phyloP scores from a whole-genome alignment of 768 basidiomycete species.

The Amanita exitialis region DNA sequence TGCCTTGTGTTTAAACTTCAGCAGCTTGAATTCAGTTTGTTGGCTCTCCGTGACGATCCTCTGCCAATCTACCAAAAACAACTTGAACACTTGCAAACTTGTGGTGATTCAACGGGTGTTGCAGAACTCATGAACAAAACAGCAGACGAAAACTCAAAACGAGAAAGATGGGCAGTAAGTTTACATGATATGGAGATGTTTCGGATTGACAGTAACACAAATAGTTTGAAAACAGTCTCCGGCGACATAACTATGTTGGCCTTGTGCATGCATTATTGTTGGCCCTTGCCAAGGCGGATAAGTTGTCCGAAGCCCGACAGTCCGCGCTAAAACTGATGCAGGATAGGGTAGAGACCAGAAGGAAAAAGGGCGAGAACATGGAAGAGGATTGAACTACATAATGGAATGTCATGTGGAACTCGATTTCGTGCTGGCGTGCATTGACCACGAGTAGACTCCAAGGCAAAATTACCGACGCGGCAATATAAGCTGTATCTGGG shows the following conservation, averaged over 20 bases:
- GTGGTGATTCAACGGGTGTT: conserved; percentile 31
- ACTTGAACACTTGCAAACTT: conserved; percentile 36
- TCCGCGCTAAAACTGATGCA: conserved; percentile 35
- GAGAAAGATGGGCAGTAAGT: conserved; percentile 77
- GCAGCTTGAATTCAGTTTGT: conserved; percentile 87
- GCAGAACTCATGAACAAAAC: conserved; percentile 47
- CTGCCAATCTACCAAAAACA: conserved; percentile 57
- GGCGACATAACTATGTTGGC: conserved; percentile 82
- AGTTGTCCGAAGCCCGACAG: conserved; percentile 41
- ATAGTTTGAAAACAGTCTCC: conserved; percentile 82
- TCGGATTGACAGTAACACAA: conserved; percentile 8
- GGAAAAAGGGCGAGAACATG: conserved; percentile 34
- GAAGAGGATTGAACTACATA: conserved; percentile 30
- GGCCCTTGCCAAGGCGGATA: conserved; percentile 63
- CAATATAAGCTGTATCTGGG: no score
- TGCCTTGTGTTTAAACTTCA: not conserved
- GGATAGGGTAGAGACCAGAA: conserved; percentile 33
- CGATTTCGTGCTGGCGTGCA: no score
- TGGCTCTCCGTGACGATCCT: conserved; percentile 79
- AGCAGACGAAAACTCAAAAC: conserved; percentile 60
- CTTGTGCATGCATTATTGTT: conserved; percentile 66
- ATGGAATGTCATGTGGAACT: not conserved
- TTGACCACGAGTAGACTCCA: no score
- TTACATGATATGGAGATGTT: conserved; percentile 7
- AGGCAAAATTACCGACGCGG: not conserved